Base-by-base conservation (phyloP, 2,329 filamentous ascomycete species). In the Sphaerulina musiva region DNA sequence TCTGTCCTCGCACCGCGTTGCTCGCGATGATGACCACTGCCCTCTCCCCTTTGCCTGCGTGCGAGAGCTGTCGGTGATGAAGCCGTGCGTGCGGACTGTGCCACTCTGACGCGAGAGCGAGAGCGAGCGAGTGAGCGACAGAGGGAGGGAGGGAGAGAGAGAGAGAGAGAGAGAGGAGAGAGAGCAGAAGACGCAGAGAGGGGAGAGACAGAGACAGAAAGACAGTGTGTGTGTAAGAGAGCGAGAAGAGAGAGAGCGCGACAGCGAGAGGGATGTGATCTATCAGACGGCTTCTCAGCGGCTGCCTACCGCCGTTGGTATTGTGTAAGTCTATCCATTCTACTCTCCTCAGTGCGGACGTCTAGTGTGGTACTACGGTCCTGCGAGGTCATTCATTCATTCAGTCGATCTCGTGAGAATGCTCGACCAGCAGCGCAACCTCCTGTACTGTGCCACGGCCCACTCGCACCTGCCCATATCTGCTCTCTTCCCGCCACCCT, bases 251-350 rank as follows among this genome's bases (percentile, higher is more conserved):
- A 6, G 5, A 29, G 26, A 6, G 26, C 5, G 26, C 26, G 26
- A 29, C 26, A 29, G 20, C 20, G 20, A 20, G 26, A 29, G 26
- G 41, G 45, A 61, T 61, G 56, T 61, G 59, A 61, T 59, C 54
- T 51, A 55, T 59, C 54, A 54, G 45, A 52, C 51, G 45, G 47
- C 42, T 32, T 46, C 51, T 51, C 47, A 40, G 51, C 58, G 58
- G 58, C 56, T 58, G 51, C 51, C 58, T 53, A 60, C 58, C 48
- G 55, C 56, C 56, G 56, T 53, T 50, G 42, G 52, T 38, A 55
- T 48, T 53, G 56, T 61, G 59, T 61, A 61, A 61, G 59, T 61
- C 49, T 56, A 48, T 59, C 58, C 47, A 60, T 45, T 53, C 48
- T 39, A 41, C 26, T 29, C 26, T 29, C 26, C 5, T 29, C 29